phyloP scores from a whole-genome alignment of 2,329 filamentous ascomycete species.

The Claviceps digitariae region DNA sequence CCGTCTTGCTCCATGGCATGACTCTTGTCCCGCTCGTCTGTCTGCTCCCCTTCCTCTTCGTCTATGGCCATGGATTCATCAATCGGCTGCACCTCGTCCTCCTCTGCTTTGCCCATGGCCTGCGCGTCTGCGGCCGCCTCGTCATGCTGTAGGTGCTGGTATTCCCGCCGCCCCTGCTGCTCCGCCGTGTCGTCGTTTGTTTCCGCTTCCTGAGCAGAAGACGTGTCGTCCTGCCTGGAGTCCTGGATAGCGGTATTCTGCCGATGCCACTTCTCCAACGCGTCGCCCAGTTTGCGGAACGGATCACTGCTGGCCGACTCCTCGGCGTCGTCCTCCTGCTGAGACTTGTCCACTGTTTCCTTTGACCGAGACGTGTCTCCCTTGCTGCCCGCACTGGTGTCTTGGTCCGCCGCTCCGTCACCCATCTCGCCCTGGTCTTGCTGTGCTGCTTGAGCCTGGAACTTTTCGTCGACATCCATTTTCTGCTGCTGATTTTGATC shows the following conservation, averaged over 20 bases:
- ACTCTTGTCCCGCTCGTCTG: constrained; percentile 32
- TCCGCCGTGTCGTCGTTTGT: constrained; percentile 35
- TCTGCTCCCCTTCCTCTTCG: constrained; percentile 58
- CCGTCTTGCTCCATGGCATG: constrained; percentile 39
- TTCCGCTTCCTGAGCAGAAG: constrained; percentile 20
- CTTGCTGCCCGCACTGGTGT: constrained; percentile 50
- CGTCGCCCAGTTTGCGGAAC: constrained; percentile 90
- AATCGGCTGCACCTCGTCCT: constrained; percentile 74
- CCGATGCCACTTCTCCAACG: constrained; percentile 83
- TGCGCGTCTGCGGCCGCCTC: constrained; percentile 74
- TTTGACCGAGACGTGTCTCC: constrained; percentile 38
- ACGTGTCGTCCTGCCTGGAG: constrained; percentile 22
- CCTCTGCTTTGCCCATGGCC: constrained; percentile 74
- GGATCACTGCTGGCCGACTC: constrained; percentile 45
- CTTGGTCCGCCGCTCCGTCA: constrained; percentile 49
- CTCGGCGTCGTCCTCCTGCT: constrained; percentile 29
- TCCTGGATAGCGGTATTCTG: constrained; percentile 72
- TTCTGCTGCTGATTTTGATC: constrained; percentile 52
- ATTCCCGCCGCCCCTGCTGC: constrained; percentile 68
- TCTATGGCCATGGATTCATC: constrained; percentile 85
- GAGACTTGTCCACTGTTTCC: constrained; percentile 33
- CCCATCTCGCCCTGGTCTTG: constrained; percentile 54
- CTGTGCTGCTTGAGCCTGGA: constrained; percentile 46
- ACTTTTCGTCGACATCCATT: constrained; percentile 47
- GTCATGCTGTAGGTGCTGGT: constrained; percentile 84